A percentile compares a stretch with the other conserved stretches of the same genome.
Conservation (phyloP, 2,329 filamentous ascomycete genomes). For the Penicillium brasilianum region DNA sequence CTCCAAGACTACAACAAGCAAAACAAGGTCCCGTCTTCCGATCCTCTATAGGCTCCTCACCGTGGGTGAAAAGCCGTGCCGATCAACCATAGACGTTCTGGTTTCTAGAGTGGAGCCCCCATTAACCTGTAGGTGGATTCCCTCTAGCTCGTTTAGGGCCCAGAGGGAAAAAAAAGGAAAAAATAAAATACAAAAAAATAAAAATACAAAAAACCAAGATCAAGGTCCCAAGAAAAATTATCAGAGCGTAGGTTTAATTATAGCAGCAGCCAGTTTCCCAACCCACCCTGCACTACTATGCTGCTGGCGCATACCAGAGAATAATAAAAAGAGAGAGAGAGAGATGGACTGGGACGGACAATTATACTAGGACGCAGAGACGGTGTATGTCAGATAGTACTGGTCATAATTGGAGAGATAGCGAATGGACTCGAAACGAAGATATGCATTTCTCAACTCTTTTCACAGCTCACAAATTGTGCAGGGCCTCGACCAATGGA, state of each 20-base stretch:
- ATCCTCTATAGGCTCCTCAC: not conserved
- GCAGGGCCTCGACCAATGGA: conserved; percentile 4
- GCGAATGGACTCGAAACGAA: not conserved
- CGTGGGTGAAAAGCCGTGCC: conserved; percentile 3
- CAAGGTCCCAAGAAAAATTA: not conserved
- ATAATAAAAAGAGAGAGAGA: not conserved
- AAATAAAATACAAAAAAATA: conserved; percentile 9
- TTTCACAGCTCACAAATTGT: not conserved
- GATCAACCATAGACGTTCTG: conserved; percentile 14
- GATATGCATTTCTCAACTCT: not conserved
- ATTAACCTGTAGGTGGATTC: conserved; percentile 1
- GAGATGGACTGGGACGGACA: not conserved
- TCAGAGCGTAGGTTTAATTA: conserved; percentile 18
- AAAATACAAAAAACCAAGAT: conserved; percentile 13
- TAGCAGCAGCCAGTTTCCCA: conserved; percentile 8
- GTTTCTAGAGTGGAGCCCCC: conserved; percentile 8
- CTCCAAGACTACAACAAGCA: not conserved
- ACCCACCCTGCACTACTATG: not conserved
- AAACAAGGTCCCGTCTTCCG: not conserved
- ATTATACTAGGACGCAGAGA: not conserved
- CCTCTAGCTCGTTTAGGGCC: conserved; percentile 10
- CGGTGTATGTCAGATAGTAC: not conserved
- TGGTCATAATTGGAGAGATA: not conserved
- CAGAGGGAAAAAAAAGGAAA: conserved; percentile 8
- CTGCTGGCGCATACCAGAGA: not conserved